Evolutionary conservation across 768 basidiomycete genomes (phyloP).

Genomic region (Leccinum olivaceopallidum): DNA sequence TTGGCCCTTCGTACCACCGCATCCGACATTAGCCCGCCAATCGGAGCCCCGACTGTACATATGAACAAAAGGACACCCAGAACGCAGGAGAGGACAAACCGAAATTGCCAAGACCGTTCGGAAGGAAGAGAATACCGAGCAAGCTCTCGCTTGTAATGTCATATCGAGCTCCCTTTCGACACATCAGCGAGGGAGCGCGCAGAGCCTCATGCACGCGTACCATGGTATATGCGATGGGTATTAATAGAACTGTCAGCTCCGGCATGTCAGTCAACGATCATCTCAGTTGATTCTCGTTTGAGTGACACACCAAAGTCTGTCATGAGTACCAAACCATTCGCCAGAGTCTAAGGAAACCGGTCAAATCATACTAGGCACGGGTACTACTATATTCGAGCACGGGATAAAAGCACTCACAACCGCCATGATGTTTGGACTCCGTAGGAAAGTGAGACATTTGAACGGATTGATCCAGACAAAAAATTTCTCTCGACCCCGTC

Average conservation of each 20-base stretch:
- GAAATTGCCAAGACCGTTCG: conserved; percentile 29
- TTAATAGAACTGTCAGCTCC: conserved; percentile 39
- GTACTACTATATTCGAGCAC: no score
- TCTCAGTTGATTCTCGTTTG: neutral
- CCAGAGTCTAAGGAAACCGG: conserved; percentile 40
- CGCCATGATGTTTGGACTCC: conserved; percentile 58
- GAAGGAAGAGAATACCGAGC: conserved; percentile 28
- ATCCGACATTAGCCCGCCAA: conserved; percentile 64
- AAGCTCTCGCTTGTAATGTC: conserved; percentile 25
- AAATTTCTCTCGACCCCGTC: conserved; percentile 13
- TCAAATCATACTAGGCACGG: neutral
- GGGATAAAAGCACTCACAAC: conserved; percentile 42
- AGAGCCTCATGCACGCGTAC: conserved; percentile 37
- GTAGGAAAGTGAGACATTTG: conserved; percentile 46
- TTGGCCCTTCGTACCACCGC: conserved; percentile 48
- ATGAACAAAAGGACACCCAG: neutral
- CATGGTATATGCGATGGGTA: conserved; percentile 68
- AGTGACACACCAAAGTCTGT: conserved; percentile 35
- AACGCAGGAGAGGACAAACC: conserved; percentile 10
- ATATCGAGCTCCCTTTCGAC: conserved; percentile 46
- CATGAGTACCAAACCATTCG: conserved; percentile 30
- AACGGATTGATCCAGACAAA: conserved; percentile 63
- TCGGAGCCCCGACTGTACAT: conserved; percentile 54
- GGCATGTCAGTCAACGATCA: neutral
- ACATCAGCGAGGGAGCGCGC: neutral